Evolutionary conservation across 129 eudicot genomes (phyloP).

Genomic region (Oenanthe sinensis): DNA sequence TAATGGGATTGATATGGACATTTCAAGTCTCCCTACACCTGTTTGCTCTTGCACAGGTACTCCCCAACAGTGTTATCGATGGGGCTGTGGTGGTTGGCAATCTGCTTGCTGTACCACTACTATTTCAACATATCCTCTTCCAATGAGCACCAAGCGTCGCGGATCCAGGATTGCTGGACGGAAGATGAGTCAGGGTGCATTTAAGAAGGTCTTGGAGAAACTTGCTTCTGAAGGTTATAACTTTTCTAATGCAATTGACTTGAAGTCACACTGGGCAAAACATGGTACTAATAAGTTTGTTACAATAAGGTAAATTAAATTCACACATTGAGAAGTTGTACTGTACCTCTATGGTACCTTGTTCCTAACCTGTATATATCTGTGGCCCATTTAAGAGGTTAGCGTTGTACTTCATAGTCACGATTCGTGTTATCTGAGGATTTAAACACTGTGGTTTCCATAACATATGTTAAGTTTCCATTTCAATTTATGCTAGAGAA

Average conservation of each 20-base stretch:
- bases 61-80: conserved; percentile 13
- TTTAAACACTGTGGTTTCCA: background rate
- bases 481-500: background rate
- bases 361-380: conserved; percentile 9
- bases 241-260: conserved; percentile 6
- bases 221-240: conserved; percentile 10
- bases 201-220: conserved; percentile 12
- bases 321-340: background rate
- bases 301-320: conserved; percentile 7
- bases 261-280: conserved; percentile 13
- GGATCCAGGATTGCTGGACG: conserved; percentile 13
- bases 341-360: conserved; percentile 1
- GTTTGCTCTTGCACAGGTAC: conserved; percentile 16
- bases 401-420: conserved; percentile 3
- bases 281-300: conserved; percentile 15
- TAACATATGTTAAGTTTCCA: background rate
- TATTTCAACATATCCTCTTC: conserved; percentile 9
- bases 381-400: background rate
- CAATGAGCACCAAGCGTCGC: conserved; percentile 13
- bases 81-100: conserved; percentile 17
- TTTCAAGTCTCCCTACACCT: conserved; percentile 5
- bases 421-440: background rate
- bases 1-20: conserved; percentile 15
- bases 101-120: conserved; percentile 13
- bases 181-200: conserved; percentile 16